Evolutionary conservation across 2,329 filamentous ascomycete genomes (phyloP), one percentile per base, ranked within the genome.

Genomic region (Sordariomycetes sp.): DNA sequence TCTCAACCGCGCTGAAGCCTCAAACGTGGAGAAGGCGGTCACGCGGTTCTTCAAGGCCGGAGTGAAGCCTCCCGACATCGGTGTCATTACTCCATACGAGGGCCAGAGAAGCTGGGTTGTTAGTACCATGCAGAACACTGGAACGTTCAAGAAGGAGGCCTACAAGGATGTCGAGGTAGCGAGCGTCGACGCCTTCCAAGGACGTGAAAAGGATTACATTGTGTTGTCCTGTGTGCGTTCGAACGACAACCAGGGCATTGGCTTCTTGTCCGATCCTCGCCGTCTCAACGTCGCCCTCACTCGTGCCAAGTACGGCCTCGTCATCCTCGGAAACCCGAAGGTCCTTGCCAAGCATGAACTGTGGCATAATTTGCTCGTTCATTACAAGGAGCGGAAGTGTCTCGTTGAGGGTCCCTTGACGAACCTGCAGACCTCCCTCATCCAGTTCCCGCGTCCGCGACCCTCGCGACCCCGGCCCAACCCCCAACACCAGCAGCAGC

Each of bases 91-190:
- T 18, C 94, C 94, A 58, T 99, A 99, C 71, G 94, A 99, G 75
- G 94, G 94, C 60, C 94, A 99, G 74, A 88, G 94, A 68, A 97
- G 92, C 74, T 99, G 96, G 71, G 92, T 99, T 63, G 94, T 99
- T 60, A 96, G 90, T 69, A 97, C 93, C n/a, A 97, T 99, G 93
- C 94, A 99, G 74, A 91, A 93, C 62, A 94, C 89, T 14, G 94
- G 94, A 57, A 95, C 90, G 0, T 97, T 95, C 79, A 97, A 96
- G 77, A 99, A 99, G 76, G 94, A 99, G 70, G 85, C 88, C 66
- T 99, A 99, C 79, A 97, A 97, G 75, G 93, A 97, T 68, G 93
- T 99, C 25, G 94, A 99, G 71, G 94, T 99, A 48, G 94, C 94
- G 4, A 97, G 93, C 0, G 94, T 99, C 43, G 94, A 99, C 76